These are phyloP conservation scores for Camellia granthamiana DNA, from an alignment of 148 eudicot species.

Conservation along the genomic window DNA sequence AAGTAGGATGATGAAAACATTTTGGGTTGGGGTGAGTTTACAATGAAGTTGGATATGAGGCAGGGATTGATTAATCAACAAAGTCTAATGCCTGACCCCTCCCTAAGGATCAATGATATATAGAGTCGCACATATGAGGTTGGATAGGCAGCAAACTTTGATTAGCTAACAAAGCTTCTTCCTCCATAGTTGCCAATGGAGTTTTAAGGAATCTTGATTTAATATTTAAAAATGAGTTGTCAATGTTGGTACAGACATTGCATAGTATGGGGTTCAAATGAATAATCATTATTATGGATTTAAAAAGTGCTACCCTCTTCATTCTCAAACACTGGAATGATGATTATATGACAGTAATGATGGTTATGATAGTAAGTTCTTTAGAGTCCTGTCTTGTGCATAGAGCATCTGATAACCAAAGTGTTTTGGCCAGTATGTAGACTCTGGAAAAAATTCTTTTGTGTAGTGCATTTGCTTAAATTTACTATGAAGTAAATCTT, in stretches of 20 bases:
- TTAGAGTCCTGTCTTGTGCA: not conserved
- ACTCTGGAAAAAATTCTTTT: not conserved
- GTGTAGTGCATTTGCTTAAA: not conserved
- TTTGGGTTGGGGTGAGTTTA: not conserved
- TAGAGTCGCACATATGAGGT: not conserved
- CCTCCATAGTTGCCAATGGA: not conserved
- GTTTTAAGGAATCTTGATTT: not conserved
- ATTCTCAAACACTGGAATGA: too few relatives aligned
- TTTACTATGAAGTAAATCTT: constrained; percentile 4
- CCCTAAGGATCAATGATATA: not conserved
- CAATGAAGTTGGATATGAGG: not conserved
- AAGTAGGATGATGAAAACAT: not conserved
- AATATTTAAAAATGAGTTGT: not conserved
- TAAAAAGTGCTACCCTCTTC: too few relatives aligned
- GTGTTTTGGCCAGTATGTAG: not conserved
- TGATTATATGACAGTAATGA: not conserved
- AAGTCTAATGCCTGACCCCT: not conserved
- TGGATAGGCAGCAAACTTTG: not conserved
- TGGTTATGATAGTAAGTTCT: not conserved
- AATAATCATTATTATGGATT: too few relatives aligned
- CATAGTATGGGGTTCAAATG: not conserved
- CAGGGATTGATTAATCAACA: not conserved
- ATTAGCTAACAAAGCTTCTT: not conserved
- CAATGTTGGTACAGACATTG: not conserved
- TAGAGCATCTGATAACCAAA: not conserved